Evolutionary conservation across 352 stramenopile species (phyloP).

Genomic region (Pythium dissotocum): DNA sequence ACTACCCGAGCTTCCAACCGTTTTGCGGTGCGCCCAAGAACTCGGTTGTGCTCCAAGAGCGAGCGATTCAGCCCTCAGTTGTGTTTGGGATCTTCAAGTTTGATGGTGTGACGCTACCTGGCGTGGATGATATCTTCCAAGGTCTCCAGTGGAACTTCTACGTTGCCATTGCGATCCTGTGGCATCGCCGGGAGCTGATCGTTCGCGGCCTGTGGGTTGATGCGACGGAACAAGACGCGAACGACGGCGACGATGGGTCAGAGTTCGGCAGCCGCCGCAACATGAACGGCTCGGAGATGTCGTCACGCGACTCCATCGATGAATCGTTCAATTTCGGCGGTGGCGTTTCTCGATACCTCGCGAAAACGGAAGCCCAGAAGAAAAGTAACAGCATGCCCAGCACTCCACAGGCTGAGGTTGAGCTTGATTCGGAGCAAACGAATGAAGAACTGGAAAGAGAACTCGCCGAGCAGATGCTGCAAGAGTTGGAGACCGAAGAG

Average conservation of each 20-base stretch:
- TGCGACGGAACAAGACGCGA: slow-evolving; percentile 12
- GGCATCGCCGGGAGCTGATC: slow-evolving; percentile 79
- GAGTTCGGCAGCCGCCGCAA: slow-evolving; percentile 35
- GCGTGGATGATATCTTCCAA: slow-evolving; percentile 54
- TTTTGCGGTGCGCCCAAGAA: slow-evolving; percentile 53
- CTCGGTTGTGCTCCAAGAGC: slow-evolving; percentile 37
- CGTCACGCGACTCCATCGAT: slow-evolving; percentile 76
- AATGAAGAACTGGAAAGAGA: slow-evolving; percentile 9
- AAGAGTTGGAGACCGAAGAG: slow-evolving; percentile 32
- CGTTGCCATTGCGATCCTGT: slow-evolving; percentile 74
- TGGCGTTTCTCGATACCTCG: not conserved
- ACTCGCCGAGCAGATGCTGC: slow-evolving; percentile 26
- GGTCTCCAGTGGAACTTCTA: slow-evolving; percentile 88
- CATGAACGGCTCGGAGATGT: slow-evolving; percentile 50
- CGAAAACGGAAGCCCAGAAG: not conserved
- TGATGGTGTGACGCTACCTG: slow-evolving; percentile 47
- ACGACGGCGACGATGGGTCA: slow-evolving; percentile 12
- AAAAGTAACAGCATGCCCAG: not conserved
- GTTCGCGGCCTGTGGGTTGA: slow-evolving; percentile 77
- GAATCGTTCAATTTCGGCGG: slow-evolving; percentile 54
- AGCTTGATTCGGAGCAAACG: slow-evolving; percentile 9
- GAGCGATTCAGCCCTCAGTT: slow-evolving; percentile 76
- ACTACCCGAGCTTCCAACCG: slow-evolving; percentile 81
- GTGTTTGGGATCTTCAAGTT: slow-evolving; percentile 89
- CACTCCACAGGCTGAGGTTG: not conserved